These are phyloP conservation scores for Polyporus arcularius DNA, from an alignment of 768 basidiomycete genomes.

Conservation along the genomic window DNA sequence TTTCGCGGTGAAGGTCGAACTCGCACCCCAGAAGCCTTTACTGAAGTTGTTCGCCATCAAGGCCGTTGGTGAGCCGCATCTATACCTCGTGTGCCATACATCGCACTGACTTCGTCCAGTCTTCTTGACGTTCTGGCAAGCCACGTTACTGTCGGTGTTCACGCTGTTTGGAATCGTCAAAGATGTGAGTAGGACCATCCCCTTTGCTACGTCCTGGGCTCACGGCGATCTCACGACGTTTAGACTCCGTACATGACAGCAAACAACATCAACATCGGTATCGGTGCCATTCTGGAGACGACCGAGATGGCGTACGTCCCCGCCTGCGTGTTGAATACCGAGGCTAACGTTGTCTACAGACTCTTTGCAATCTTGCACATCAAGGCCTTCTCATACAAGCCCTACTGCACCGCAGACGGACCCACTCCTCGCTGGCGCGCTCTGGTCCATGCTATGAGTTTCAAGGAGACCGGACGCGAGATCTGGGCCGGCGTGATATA, in stretches of 20 bases:
- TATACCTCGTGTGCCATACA: neutral
- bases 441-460: slow-evolving; percentile 66
- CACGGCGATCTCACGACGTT: slow-evolving; percentile 1
- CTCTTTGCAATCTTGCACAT: slow-evolving; percentile 72
- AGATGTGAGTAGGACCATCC: slow-evolving; percentile 42
- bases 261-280: slow-evolving; percentile 70
- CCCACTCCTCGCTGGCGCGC: slow-evolving; percentile 56
- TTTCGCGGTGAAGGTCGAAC: slow-evolving; percentile 50
- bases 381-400: slow-evolving; percentile 69
- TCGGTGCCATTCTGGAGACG: slow-evolving; percentile 66
- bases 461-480: slow-evolving; percentile 68
- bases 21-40: slow-evolving; percentile 62
- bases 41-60: slow-evolving; percentile 74
- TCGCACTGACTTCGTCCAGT: slow-evolving; percentile 33
- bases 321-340: slow-evolving; percentile 11
- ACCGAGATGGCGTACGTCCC: slow-evolving; percentile 71
- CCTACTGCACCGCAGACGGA: slow-evolving; percentile 44
- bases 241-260: slow-evolving; percentile 72
- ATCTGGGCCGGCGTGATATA: slow-evolving; percentile 60
- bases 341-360: slow-evolving; percentile 34
- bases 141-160: slow-evolving; percentile 57
- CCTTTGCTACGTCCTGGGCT: neutral
- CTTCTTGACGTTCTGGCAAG: slow-evolving; percentile 80
- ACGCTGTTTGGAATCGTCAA: slow-evolving; percentile 62
- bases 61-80: slow-evolving; percentile 55